These are phyloP conservation scores for Xylariaceae sp. DNA, from an alignment of 2,329 filamentous ascomycete species.

Conservation along the genomic window DNA sequence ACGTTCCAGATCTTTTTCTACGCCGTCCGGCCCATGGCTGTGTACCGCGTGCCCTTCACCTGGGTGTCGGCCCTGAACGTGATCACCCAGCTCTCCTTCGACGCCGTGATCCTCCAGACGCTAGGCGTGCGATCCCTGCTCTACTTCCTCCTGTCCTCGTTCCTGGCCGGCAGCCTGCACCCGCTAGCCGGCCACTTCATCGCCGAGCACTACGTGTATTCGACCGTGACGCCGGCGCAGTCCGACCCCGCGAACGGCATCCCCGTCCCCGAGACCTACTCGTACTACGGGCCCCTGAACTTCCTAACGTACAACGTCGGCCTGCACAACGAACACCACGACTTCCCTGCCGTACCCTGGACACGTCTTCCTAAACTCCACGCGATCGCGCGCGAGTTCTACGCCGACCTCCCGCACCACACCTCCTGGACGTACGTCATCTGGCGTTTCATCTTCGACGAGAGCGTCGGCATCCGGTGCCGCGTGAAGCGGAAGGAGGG, in stretches of 20 bases:
- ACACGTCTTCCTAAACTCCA: conserved; percentile 80
- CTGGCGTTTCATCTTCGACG: conserved; percentile 94
- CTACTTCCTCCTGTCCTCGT: conserved; percentile 88
- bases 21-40: conserved; percentile 90
- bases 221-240: conserved; percentile 62
- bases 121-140: conserved; percentile 70
- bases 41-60: conserved; percentile 89
- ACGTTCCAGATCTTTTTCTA: conserved; percentile 99
- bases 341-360: conserved; percentile 97
- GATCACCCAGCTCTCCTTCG: conserved; percentile 75
- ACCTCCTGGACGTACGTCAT: conserved; percentile 91
- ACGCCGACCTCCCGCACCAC: conserved; percentile 83
- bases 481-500: conserved; percentile 91
- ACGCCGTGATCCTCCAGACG: conserved; percentile 68
- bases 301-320: conserved; percentile 96
- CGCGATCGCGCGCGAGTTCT: conserved; percentile 86
- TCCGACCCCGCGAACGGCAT: conserved; percentile 64
- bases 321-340: conserved; percentile 97
- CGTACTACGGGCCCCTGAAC: conserved; percentile 94
- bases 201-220: conserved; percentile 91
- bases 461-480: conserved; percentile 86
- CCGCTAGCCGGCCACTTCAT: conserved; percentile 98
- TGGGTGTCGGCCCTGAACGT: conserved; percentile 85
- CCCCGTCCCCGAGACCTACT: conserved; percentile 89
- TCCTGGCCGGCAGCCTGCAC: conserved; percentile 91